Evolutionary conservation across 257 asterid genomes (phyloP).

Genomic region (Petunia axillaris): DNA sequence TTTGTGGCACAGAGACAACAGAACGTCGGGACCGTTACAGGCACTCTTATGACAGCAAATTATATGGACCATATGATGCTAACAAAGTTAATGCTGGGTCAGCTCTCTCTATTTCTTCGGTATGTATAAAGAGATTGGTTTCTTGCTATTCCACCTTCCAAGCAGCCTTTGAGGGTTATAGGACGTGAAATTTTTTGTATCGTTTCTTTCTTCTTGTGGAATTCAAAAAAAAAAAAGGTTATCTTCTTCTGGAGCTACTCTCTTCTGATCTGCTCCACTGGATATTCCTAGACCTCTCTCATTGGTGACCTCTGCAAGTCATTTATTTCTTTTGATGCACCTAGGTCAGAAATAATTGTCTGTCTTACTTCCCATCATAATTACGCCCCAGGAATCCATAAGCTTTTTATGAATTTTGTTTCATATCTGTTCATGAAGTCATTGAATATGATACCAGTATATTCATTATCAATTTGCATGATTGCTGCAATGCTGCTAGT

Average conservation of each 20-base stretch:
- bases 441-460: background rate
- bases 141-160: constrained; percentile 16
- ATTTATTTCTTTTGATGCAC: background rate
- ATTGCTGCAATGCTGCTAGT: constrained; percentile 12
- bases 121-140: constrained; percentile 23
- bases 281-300: background rate
- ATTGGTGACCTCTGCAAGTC: background rate
- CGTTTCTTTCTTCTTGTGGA: background rate
- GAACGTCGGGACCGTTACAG: constrained; percentile 67
- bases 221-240: too few species aligned
- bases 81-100: constrained; percentile 67
- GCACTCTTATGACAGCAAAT: constrained; percentile 68
- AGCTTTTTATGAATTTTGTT: background rate
- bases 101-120: constrained; percentile 36
- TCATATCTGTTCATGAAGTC: background rate
- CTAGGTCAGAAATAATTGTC: constrained; percentile 10
- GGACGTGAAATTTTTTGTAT: background rate
- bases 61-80: constrained; percentile 61
- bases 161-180: constrained; percentile 12
- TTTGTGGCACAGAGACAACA: constrained; percentile 47
- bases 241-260: background rate
- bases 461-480: background rate
- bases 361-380: background rate
- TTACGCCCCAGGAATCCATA: background rate
- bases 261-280: background rate